Conservation (phyloP, 2,329 filamentous ascomycete genomes). For the Talaromyces sp. region DNA sequence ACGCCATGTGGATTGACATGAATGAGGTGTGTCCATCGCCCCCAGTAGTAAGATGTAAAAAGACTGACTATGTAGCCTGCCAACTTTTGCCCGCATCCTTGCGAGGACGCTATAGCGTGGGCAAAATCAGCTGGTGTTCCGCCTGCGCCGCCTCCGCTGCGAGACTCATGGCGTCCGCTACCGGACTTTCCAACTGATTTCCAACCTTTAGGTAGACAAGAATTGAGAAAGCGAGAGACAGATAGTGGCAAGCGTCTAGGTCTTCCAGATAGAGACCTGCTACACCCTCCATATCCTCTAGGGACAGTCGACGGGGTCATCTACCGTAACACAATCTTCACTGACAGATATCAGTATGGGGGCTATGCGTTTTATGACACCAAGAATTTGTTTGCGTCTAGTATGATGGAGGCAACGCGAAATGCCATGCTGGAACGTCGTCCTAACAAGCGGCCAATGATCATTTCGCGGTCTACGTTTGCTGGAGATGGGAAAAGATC, state of each 20-base stretch:
- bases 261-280: slow-evolving; percentile 58
- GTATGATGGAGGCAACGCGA: slow-evolving; percentile 57
- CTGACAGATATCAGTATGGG: slow-evolving; percentile 58
- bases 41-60: neutral
- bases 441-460: slow-evolving; percentile 60
- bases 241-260: slow-evolving; percentile 40
- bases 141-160: slow-evolving; percentile 59
- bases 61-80: slow-evolving; percentile 19
- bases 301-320: slow-evolving; percentile 54
- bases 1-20: slow-evolving; percentile 74
- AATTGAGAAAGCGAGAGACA: slow-evolving; percentile 7
- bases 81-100: slow-evolving; percentile 55
- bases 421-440: slow-evolving; percentile 63
- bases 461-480: slow-evolving; percentile 74
- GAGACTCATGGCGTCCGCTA: slow-evolving; percentile 59
- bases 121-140: slow-evolving; percentile 41
- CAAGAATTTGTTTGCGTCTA: slow-evolving; percentile 67
- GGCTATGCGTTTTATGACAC: slow-evolving; percentile 68
- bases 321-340: slow-evolving; percentile 58
- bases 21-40: slow-evolving; percentile 41
- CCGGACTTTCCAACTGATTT: slow-evolving; percentile 66
- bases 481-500: slow-evolving; percentile 62
- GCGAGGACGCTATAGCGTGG: slow-evolving; percentile 51
- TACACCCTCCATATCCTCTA: slow-evolving; percentile 63
- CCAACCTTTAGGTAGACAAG: slow-evolving; percentile 47